These are phyloP conservation scores for Thozetella sp. DNA, from an alignment of 495 filamentous ascomycete genomes.

Conservation along the genomic window DNA sequence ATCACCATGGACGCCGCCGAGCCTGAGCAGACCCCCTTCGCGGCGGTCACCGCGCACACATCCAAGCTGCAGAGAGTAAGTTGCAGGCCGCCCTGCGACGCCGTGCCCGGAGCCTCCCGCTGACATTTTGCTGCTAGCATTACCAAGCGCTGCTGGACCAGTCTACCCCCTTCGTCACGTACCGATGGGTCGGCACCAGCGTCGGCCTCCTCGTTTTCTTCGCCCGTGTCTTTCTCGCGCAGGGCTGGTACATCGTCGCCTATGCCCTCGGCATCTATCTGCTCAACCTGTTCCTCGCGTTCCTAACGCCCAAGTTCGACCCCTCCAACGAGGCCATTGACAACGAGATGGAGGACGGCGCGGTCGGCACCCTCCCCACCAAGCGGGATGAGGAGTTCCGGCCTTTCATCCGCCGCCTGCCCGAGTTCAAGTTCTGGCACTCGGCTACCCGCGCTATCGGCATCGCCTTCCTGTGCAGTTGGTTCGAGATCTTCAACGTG, in stretches of 20 bases:
- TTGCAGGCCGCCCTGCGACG: background rate
- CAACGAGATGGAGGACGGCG: slow-evolving; percentile 93
- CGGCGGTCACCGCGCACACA: slow-evolving; percentile 82
- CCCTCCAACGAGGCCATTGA: slow-evolving; percentile 89
- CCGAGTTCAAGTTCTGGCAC: slow-evolving; percentile 99
- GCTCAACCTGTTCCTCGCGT: slow-evolving; percentile 98
- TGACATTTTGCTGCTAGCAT: slow-evolving; percentile 54
- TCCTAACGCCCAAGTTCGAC: slow-evolving; percentile 98
- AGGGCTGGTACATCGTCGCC: slow-evolving; percentile 99
- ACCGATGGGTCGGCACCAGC: slow-evolving; percentile 85
- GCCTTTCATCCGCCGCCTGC: slow-evolving; percentile 92
- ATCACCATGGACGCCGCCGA: slow-evolving; percentile 75
- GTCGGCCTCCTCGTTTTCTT: slow-evolving; percentile 80
- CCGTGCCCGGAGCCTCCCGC: slow-evolving; percentile 2
- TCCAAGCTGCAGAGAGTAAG: slow-evolving; percentile 45
- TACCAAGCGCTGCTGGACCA: slow-evolving; percentile 96
- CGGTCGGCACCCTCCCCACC: slow-evolving; percentile 77
- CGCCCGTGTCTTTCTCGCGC: slow-evolving; percentile 82
- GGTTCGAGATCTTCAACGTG: slow-evolving; percentile 92
- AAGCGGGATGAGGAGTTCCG: slow-evolving; percentile 97
- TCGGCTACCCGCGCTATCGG: slow-evolving; percentile 83
- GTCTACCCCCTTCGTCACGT: slow-evolving; percentile 81
- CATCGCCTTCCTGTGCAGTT: slow-evolving; percentile 85
- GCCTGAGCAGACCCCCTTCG: slow-evolving; percentile 82
- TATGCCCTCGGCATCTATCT: slow-evolving; percentile 99